Evolutionary conservation across 495 filamentous ascomycete species (phyloP).

Genomic region (Lineolata rhizophorae): DNA sequence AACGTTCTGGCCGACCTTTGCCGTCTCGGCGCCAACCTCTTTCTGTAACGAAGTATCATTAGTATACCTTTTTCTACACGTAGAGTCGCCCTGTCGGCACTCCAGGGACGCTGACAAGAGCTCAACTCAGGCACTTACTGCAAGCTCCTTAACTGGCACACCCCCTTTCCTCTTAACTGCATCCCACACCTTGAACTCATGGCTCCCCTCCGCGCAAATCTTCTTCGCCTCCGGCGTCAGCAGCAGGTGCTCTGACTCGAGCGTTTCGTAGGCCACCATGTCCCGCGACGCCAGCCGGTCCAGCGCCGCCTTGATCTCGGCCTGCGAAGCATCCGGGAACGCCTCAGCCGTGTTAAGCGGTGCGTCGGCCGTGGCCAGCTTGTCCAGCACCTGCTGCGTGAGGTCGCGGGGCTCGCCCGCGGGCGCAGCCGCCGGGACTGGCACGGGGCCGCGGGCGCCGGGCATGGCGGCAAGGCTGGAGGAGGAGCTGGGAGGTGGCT

Average conservation of each 20-base stretch:
- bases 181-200: conserved; percentile 87
- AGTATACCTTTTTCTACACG: no score
- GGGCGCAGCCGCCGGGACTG: conserved; percentile 13
- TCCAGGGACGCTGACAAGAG: conserved; percentile 8
- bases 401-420: conserved; percentile 12
- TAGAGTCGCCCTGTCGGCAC: neutral
- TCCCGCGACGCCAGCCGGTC: conserved; percentile 63
- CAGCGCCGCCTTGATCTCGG: conserved; percentile 61
- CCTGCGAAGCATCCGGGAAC: conserved; percentile 51
- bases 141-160: conserved; percentile 60
- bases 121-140: conserved; percentile 20
- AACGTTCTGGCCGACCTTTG: conserved; percentile 83
- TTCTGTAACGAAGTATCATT: no score
- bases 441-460: conserved; percentile 18
- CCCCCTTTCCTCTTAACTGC: conserved; percentile 56
- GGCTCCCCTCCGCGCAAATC: conserved; percentile 68
- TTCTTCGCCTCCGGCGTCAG: conserved; percentile 59
- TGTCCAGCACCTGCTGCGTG: conserved; percentile 16
- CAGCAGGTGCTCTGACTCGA: conserved; percentile 54
- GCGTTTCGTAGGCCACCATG: conserved; percentile 70
- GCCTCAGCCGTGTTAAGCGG: conserved; percentile 46
- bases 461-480: conserved; percentile 18
- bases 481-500: no score
- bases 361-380: conserved; percentile 26
- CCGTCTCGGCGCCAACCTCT: conserved; percentile 59